These are phyloP conservation scores for Colletotrichum eremochloae DNA, from an alignment of 2,329 filamentous ascomycete species.

Conservation along the genomic window DNA sequence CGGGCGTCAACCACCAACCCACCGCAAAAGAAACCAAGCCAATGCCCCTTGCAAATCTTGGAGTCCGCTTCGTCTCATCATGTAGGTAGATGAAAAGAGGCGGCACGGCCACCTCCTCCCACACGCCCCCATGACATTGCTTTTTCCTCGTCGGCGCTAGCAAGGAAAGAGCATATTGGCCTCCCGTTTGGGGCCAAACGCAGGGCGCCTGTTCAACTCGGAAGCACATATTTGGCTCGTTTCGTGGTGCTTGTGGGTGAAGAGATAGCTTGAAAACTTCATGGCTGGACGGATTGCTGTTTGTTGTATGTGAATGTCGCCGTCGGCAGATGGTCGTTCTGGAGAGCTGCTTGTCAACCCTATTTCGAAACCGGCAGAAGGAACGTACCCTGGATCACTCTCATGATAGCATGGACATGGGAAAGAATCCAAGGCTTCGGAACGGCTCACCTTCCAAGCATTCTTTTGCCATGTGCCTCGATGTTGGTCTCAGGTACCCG, in stretches of 20 bases:
- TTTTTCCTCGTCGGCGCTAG: conserved; percentile 35
- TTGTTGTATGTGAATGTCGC: background rate
- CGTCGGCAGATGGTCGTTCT: background rate
- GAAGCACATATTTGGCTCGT: conserved; percentile 4
- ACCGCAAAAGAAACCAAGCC: conserved; percentile 20
- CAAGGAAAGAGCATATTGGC: conserved; percentile 35
- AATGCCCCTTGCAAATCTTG: conserved; percentile 7
- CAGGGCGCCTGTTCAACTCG: conserved; percentile 4
- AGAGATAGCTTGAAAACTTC: background rate
- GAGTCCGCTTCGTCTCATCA: conserved; percentile 23
- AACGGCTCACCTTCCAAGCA: conserved; percentile 1
- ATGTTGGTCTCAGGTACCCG: conserved; percentile 41
- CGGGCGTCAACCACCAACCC: conserved; percentile 2
- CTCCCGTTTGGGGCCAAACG: conserved; percentile 33
- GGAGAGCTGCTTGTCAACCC: background rate
- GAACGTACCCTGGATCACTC: background rate
- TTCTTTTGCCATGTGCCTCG: conserved; percentile 26
- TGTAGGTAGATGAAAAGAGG: conserved; percentile 22
- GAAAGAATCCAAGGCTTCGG: background rate
- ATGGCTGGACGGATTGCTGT: conserved; percentile 9
- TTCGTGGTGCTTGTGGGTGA: background rate
- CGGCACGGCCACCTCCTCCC: conserved; percentile 23
- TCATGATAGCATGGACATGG: background rate
- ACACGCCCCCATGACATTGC: conserved; percentile 36
- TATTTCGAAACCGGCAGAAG: background rate